Conservation (phyloP, 495 filamentous ascomycete genomes). For the Penicillium angulare region DNA sequence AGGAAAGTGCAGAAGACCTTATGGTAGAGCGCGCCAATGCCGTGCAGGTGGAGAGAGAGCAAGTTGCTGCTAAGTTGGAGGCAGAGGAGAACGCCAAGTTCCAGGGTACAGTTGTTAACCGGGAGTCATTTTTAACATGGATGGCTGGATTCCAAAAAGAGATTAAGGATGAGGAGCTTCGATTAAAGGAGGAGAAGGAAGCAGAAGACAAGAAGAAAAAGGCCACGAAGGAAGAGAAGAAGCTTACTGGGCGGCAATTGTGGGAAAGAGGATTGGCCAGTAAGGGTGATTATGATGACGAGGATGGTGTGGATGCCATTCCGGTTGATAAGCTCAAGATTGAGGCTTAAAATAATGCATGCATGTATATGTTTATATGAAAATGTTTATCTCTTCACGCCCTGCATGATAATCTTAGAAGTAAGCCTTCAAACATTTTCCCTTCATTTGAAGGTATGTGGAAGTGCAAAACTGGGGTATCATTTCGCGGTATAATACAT, state of each 20-base stretch:
- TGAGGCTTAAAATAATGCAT: constrained; percentile 37
- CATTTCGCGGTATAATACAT: constrained; percentile 1
- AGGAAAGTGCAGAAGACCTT: constrained; percentile 81
- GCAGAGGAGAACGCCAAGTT: constrained; percentile 96
- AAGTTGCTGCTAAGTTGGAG: constrained; percentile 67
- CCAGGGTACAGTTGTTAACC: constrained; percentile 81
- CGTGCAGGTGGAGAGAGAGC: constrained; percentile 60
- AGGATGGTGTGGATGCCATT: constrained; percentile 49
- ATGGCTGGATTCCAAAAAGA: constrained; percentile 73
- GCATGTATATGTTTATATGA: constrained; percentile 14
- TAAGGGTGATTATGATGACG: constrained; percentile 72
- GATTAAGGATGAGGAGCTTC: constrained; percentile 65
- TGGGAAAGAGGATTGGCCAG: constrained; percentile 81
- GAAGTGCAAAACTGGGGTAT: constrained; percentile 3
- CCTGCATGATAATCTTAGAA: too few relatives aligned
- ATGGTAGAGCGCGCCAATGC: constrained; percentile 66
- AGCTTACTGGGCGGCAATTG: constrained; percentile 75
- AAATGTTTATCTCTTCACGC: too few relatives aligned
- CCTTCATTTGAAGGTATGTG: not conserved
- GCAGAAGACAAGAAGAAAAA: constrained; percentile 75
- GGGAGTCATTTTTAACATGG: constrained; percentile 83
- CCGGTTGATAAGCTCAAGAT: constrained; percentile 70
- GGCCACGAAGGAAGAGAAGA: constrained; percentile 54
- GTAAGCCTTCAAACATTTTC: too few relatives aligned
- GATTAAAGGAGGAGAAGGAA: constrained; percentile 66